Evolutionary conservation across 192 early-diverging fungal genomes (phyloP).

Genomic region (Coemansia umbellata): DNA sequence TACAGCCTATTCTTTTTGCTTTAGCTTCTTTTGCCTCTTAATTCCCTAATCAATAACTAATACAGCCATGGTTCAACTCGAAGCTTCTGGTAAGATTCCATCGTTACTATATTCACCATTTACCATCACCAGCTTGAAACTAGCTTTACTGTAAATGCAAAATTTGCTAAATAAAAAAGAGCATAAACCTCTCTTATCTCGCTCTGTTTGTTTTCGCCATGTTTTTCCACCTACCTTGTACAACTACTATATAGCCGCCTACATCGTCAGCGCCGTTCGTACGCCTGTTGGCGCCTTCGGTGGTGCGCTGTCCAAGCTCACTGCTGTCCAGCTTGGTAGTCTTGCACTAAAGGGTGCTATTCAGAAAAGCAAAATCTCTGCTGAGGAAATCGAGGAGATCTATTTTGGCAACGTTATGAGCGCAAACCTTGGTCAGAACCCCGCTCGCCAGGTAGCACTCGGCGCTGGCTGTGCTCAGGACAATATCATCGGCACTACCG

Average conservation of each 20-base stretch:
- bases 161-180: conserved; percentile 2
- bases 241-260: conserved; percentile 67
- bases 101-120: neutral
- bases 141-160: neutral
- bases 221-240: neutral
- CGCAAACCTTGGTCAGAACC: conserved; percentile 81
- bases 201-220: neutral
- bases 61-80: conserved; percentile 8
- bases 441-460: conserved; percentile 76
- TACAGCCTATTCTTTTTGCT: neutral
- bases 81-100: conserved; percentile 10
- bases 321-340: conserved; percentile 80
- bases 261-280: conserved; percentile 85
- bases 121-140: neutral
- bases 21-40: neutral
- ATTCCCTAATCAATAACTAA: neutral
- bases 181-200: neutral
- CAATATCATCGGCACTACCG: conserved; percentile 65
- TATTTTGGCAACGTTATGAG: conserved; percentile 76
- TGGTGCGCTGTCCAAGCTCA: conserved; percentile 78
- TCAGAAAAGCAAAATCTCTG: conserved; percentile 54
- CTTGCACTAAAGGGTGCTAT: conserved; percentile 76
- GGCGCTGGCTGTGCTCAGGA: conserved; percentile 62
- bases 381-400: conserved; percentile 69
- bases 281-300: conserved; percentile 92